Conservation (phyloP, 495 filamentous ascomycete genomes). For the Podospora pseudopauciseta region DNA sequence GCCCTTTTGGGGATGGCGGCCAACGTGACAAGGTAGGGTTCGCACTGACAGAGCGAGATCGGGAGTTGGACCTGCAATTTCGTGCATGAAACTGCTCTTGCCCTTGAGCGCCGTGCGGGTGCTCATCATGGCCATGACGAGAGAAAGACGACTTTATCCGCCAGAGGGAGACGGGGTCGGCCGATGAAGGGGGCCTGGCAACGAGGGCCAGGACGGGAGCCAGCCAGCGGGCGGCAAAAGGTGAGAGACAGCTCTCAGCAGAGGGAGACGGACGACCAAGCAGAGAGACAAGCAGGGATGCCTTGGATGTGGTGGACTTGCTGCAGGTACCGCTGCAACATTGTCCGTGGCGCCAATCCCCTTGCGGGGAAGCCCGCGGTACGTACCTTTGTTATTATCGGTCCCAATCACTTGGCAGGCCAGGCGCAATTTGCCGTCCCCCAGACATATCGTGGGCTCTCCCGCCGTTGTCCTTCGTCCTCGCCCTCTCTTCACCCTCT, state of each 20-base stretch:
- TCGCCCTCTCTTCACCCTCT: conserved; percentile 14
- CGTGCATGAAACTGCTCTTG: conserved; percentile 5
- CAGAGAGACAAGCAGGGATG: background rate
- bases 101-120: background rate
- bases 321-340: conserved; percentile 19
- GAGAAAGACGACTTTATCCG: background rate
- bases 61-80: conserved; percentile 9
- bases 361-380: conserved; percentile 11
- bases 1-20: conserved; percentile 3
- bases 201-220: background rate
- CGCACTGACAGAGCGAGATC: conserved; percentile 3
- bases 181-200: background rate
- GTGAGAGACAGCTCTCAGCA: background rate
- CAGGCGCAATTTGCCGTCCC: conserved; percentile 24
- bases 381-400: conserved; percentile 13
- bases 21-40: background rate
- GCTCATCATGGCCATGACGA: background rate
- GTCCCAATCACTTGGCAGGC: conserved; percentile 12
- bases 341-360: conserved; percentile 17
- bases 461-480: conserved; percentile 9
- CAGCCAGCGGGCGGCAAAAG: background rate
- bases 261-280: background rate
- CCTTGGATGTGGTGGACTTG: conserved; percentile 13
- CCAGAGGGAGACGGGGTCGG: background rate
- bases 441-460: conserved; percentile 17